phyloP scores from a whole-genome alignment of 176 grass and related monocot species.

The Oryza rufipogon region DNA sequence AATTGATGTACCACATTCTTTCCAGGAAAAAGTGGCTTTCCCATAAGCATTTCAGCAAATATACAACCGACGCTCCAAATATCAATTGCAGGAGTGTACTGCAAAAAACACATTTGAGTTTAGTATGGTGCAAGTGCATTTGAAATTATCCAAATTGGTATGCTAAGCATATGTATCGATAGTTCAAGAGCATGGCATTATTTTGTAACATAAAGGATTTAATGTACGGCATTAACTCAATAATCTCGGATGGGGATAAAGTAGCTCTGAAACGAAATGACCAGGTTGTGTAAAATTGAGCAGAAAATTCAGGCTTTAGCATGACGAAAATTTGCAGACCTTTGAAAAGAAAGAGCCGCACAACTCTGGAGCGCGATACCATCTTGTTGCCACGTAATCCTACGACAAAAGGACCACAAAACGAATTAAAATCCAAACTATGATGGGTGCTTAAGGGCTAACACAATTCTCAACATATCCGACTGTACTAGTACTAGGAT shows the following conservation, averaged over 20 bases:
- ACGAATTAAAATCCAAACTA: background rate
- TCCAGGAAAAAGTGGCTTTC: slow-evolving; percentile 75
- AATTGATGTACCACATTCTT: slow-evolving; percentile 89
- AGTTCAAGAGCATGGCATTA: background rate
- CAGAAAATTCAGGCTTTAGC: slow-evolving; percentile 16
- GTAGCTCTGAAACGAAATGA: background rate
- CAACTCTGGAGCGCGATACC: slow-evolving; percentile 88
- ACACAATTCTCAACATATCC: background rate
- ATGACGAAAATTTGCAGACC: slow-evolving; percentile 39
- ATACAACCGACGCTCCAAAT: slow-evolving; percentile 88
- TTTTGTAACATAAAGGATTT: background rate
- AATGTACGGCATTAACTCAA: background rate
- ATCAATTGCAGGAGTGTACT: slow-evolving; percentile 90
- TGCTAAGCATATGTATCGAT: background rate
- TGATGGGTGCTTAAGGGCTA: slow-evolving; percentile 1
- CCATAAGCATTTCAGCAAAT: slow-evolving; percentile 85
- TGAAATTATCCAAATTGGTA: background rate
- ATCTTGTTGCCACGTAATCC: slow-evolving; percentile 91
- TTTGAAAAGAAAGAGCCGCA: slow-evolving; percentile 89
- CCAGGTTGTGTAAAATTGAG: slow-evolving; percentile 3
- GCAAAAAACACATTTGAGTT: slow-evolving; percentile 34
- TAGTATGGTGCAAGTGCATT: background rate
- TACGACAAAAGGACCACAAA: slow-evolving; percentile 24
- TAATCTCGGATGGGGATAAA: background rate
- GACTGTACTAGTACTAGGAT: background rate